These are phyloP conservation scores for Rubia tinctorum DNA, from an alignment of 305 asterid genomes.

Conservation along the genomic window DNA sequence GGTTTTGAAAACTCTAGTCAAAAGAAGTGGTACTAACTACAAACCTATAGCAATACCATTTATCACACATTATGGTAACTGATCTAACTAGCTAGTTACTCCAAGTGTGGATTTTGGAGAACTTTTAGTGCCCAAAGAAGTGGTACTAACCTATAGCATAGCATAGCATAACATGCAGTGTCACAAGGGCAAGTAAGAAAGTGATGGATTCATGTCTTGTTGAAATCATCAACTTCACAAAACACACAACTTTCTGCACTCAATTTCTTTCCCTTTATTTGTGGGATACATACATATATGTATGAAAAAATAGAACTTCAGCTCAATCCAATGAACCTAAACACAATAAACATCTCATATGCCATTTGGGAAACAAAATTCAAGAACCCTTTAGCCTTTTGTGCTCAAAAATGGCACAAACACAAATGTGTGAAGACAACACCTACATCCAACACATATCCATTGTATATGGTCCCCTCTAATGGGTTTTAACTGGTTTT, in stretches of 20 bases:
- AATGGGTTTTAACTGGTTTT: conserved; percentile 4
- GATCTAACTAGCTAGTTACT: neutral
- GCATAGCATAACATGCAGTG: neutral
- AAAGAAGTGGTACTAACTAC: neutral
- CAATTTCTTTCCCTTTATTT: neutral
- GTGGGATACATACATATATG: neutral
- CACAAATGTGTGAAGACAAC: conserved; percentile 20
- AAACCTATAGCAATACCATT: neutral
- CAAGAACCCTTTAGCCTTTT: conserved; percentile 24
- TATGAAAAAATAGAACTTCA: neutral
- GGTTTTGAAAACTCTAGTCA: no score
- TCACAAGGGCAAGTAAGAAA: neutral
- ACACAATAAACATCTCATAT: conserved; percentile 26
- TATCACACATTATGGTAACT: neutral
- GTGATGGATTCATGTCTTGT: conserved; percentile 8
- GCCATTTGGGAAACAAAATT: conserved; percentile 25
- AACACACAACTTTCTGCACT: neutral
- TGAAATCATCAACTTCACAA: conserved; percentile 3
- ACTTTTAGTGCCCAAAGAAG: neutral
- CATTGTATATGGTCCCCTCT: conserved; percentile 53
- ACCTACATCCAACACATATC: conserved; percentile 40
- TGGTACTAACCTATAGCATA: neutral
- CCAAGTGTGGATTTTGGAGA: neutral
- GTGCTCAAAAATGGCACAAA: conserved; percentile 24
- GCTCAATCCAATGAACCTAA: conserved; percentile 20